phyloP scores from a whole-genome alignment of 768 basidiomycete genomes.

The Collybia sordida region DNA sequence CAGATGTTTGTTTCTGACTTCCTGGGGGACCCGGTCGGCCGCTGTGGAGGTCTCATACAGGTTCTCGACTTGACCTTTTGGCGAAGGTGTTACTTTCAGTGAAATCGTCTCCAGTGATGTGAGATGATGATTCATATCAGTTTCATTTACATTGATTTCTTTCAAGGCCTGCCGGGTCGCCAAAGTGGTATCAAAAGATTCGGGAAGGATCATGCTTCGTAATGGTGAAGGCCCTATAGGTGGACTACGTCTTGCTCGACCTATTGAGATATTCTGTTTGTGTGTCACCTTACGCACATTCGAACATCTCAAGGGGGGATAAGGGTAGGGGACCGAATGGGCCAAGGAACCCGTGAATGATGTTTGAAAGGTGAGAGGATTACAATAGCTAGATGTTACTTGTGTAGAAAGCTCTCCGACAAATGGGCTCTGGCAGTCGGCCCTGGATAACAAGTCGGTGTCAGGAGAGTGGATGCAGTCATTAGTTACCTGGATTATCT shows the following conservation, averaged over 20 bases:
- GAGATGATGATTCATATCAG: slow-evolving; percentile 8
- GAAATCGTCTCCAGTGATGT: too few relatives aligned
- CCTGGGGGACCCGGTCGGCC: background rate
- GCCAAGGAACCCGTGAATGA: slow-evolving; percentile 1
- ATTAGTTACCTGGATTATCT: slow-evolving; percentile 2
- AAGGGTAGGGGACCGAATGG: background rate
- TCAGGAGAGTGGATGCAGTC: background rate
- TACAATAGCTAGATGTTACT: slow-evolving; percentile 7
- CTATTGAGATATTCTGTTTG: slow-evolving; percentile 14
- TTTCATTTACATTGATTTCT: background rate
- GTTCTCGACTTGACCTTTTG: too few relatives aligned
- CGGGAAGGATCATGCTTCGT: slow-evolving; percentile 42
- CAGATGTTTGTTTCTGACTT: background rate
- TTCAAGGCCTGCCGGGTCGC: background rate
- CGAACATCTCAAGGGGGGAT: background rate
- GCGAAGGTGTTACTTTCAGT: too few relatives aligned
- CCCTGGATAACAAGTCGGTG: background rate
- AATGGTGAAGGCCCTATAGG: slow-evolving; percentile 46
- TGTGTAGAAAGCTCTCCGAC: slow-evolving; percentile 6
- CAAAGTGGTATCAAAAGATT: slow-evolving; percentile 19
- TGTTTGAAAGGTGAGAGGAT: slow-evolving; percentile 6
- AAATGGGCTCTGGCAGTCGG: slow-evolving; percentile 2
- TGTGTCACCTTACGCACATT: slow-evolving; percentile 9
- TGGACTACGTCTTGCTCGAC: slow-evolving; percentile 34
- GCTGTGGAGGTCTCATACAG: background rate